These are phyloP conservation scores for Boletus insuetus DNA, from an alignment of 768 basidiomycete genomes.

Conservation along the genomic window DNA sequence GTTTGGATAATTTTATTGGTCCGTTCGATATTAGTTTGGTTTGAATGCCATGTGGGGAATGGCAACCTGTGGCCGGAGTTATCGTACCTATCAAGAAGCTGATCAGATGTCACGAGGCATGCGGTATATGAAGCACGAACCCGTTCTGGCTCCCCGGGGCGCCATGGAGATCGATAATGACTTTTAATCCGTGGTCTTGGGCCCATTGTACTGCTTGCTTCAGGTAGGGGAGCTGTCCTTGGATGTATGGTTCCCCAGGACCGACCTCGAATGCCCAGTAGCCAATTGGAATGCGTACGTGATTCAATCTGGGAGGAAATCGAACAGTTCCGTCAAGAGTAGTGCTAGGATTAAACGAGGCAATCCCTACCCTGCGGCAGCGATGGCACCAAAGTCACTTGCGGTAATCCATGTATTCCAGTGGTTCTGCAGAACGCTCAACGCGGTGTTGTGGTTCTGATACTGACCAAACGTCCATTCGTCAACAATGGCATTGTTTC, in stretches of 20 bases:
- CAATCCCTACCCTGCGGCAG: slow-evolving; percentile 61
- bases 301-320: slow-evolving; percentile 58
- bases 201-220: slow-evolving; percentile 71
- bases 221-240: slow-evolving; percentile 73
- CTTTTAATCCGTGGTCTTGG: slow-evolving; percentile 62
- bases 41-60: slow-evolving; percentile 68
- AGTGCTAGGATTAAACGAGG: background rate
- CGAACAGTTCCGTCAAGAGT: slow-evolving; percentile 2
- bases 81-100: slow-evolving; percentile 54
- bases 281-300: slow-evolving; percentile 82
- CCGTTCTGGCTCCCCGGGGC: slow-evolving; percentile 86
- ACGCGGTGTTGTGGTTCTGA: slow-evolving; percentile 50
- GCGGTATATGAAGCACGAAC: slow-evolving; percentile 34
- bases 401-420: slow-evolving; percentile 88
- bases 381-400: slow-evolving; percentile 70
- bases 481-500: slow-evolving; percentile 57
- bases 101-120: slow-evolving; percentile 2
- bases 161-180: slow-evolving; percentile 79
- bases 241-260: slow-evolving; percentile 73
- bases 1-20: slow-evolving; percentile 63
- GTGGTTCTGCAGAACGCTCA: slow-evolving; percentile 54
- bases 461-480: slow-evolving; percentile 76
- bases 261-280: slow-evolving; percentile 89
- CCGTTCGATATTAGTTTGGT: slow-evolving; percentile 61
- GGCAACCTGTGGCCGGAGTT: slow-evolving; percentile 70